Conservation (phyloP, 2,329 filamentous ascomycete species). For the Laburnicola sp. region DNA sequence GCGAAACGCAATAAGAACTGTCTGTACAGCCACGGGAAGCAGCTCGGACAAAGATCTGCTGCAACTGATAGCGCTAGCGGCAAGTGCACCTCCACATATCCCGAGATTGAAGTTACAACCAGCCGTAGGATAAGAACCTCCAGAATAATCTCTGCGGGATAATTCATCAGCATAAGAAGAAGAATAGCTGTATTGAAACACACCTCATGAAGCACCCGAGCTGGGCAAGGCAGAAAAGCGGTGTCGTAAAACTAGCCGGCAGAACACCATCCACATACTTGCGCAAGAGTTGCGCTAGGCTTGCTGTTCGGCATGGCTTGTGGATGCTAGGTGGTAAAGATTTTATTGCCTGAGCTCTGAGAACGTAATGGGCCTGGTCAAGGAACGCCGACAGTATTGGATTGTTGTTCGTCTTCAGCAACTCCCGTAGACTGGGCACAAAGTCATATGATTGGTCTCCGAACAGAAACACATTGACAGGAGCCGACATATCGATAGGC, state of each 20-base stretch:
- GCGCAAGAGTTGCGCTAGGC: slow-evolving; percentile 8
- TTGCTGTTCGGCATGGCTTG: slow-evolving; percentile 8
- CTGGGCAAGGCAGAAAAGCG: slow-evolving; percentile 9
- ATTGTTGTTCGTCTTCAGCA: slow-evolving; percentile 5
- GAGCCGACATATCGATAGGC: too few species aligned
- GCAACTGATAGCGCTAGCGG: slow-evolving; percentile 5
- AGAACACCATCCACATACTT: slow-evolving; percentile 8
- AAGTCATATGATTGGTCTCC: too few species aligned
- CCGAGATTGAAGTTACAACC: slow-evolving; percentile 5
- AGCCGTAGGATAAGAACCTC: too few species aligned
- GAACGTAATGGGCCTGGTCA: slow-evolving; percentile 22
- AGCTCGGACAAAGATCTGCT: slow-evolving; percentile 10
- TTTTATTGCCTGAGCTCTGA: slow-evolving; percentile 40
- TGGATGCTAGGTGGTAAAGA: slow-evolving; percentile 8
- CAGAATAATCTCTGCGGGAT: too few species aligned
- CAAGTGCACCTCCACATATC: slow-evolving; percentile 9
- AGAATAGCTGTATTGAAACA: slow-evolving; percentile 8
- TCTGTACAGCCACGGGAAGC: slow-evolving; percentile 8
- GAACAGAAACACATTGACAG: too few species aligned
- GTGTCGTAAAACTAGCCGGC: slow-evolving; percentile 8
- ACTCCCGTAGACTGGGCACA: too few species aligned
- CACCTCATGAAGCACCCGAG: slow-evolving; percentile 9
- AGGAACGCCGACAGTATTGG: slow-evolving; percentile 5
- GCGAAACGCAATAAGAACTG: slow-evolving; percentile 9
- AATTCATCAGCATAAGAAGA: too few species aligned